phyloP scores from a whole-genome alignment of 345 rosid species.

The Lenwebbia sp. region DNA sequence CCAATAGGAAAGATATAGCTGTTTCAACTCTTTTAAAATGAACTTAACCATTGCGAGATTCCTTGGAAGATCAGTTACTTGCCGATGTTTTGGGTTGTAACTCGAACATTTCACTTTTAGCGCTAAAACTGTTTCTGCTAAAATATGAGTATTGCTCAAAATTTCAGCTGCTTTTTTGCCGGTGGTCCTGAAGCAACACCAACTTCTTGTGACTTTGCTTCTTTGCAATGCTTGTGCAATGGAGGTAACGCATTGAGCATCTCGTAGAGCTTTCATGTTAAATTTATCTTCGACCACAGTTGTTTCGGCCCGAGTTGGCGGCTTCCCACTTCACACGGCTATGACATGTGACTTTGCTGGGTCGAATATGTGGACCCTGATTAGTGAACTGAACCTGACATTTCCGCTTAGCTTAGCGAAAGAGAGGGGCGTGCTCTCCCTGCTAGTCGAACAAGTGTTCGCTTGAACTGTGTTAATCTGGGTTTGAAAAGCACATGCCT shows the following conservation, averaged over 20 bases:
- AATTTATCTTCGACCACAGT: background rate
- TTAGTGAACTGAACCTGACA: background rate
- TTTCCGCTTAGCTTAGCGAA: background rate
- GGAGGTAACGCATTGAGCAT: conserved; percentile 49
- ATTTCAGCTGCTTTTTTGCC: conserved; percentile 66
- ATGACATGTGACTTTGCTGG: background rate
- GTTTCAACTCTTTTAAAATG: no score
- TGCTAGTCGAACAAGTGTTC: background rate
- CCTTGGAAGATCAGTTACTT: background rate
- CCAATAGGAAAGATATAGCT: no score
- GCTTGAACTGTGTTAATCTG: background rate
- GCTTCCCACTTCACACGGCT: background rate
- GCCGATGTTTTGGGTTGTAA: background rate
- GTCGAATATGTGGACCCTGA: background rate
- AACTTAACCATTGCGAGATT: background rate
- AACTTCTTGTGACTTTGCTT: conserved; percentile 85
- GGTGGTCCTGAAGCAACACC: conserved; percentile 91
- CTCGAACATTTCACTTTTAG: background rate
- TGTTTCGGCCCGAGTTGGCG: background rate
- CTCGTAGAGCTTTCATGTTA: background rate
- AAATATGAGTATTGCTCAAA: background rate
- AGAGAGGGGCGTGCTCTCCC: background rate
- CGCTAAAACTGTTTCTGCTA: background rate
- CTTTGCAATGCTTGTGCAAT: conserved; percentile 81
- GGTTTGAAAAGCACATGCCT: background rate